A percentile compares a stretch with the other conserved stretches of the same genome.
Evolutionary conservation across 1,284 basidiomycete species (phyloP).

Genomic region (Testicularia cyperi): DNA sequence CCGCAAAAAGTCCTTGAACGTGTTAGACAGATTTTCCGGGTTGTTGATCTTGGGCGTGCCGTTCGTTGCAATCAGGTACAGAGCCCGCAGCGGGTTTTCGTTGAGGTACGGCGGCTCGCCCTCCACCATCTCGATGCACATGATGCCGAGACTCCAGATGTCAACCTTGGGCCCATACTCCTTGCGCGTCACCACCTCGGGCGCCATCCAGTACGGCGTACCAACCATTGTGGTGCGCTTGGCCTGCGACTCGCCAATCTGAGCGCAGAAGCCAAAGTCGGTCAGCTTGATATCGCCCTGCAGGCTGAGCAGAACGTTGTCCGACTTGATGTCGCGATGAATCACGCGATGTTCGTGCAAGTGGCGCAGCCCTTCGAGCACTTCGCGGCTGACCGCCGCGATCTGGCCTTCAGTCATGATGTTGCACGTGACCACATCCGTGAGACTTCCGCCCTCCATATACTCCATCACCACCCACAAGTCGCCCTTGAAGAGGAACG

Average conservation of each 20-base stretch:
- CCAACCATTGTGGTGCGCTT: constrained; percentile 99
- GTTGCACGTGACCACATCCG: constrained; percentile 94
- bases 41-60: constrained; percentile 97
- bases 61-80: constrained; percentile 96
- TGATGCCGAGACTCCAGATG: constrained; percentile 97
- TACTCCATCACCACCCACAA: constrained; percentile 99
- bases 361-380: constrained; percentile 85
- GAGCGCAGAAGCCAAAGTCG: constrained; percentile 98
- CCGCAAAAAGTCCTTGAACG: constrained; percentile 89
- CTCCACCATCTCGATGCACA: constrained; percentile 99
- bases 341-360: constrained; percentile 92
- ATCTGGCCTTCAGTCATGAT: constrained; percentile 92
- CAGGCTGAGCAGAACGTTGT: constrained; percentile 89
- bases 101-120: constrained; percentile 97
- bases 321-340: constrained; percentile 96
- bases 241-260: constrained; percentile 85
- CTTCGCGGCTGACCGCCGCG: constrained; percentile 86
- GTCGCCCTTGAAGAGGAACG: constrained; percentile 94
- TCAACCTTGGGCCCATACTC: constrained; percentile 99
- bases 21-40: constrained; percentile 79
- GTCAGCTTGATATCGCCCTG: constrained; percentile 96
- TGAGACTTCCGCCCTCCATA: constrained; percentile 89
- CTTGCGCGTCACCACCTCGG: constrained; percentile 95
- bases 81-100: constrained; percentile 90
- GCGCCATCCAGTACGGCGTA: constrained; percentile 99